phyloP scores from a whole-genome alignment of 148 eudicot genomes.

The Agrostemma githago region DNA sequence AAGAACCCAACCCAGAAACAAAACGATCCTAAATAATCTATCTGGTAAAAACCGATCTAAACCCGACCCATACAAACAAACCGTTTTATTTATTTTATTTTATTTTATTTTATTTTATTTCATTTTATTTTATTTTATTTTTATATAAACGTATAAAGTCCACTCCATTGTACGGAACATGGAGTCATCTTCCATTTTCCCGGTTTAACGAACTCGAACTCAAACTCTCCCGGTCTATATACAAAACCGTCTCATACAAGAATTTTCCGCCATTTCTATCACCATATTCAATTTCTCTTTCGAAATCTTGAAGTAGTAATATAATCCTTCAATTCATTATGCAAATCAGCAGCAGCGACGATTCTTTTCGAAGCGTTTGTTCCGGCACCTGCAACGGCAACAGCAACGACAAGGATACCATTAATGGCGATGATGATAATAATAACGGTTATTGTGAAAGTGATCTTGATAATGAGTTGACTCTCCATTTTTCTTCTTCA shows the following conservation, averaged over 20 bases:
- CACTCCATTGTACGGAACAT: neutral
- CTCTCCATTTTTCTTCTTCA: neutral
- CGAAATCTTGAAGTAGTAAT: neutral
- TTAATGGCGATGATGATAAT: neutral
- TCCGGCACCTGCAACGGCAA: slow-evolving; percentile 23
- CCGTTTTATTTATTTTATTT: too few relatives aligned
- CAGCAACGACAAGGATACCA: neutral
- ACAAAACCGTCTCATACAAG: neutral
- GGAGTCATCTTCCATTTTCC: neutral
- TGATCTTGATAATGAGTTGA: neutral
- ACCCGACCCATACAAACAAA: too few relatives aligned
- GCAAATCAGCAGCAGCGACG: slow-evolving; percentile 9
- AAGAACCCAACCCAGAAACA: too few relatives aligned
- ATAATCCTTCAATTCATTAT: neutral
- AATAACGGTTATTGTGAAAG: neutral
- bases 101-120: too few relatives aligned
- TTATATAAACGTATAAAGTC: too few relatives aligned
- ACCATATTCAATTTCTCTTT: neutral
- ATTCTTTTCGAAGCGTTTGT: neutral
- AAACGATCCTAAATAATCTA: too few relatives aligned
- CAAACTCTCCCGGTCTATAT: neutral
- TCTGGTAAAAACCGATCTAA: too few relatives aligned
- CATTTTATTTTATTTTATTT: too few relatives aligned
- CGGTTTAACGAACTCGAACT: neutral
- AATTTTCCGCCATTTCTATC: neutral